Evolutionary conservation across 1,284 basidiomycete species (phyloP).

Genomic region (Ganoderma lucidum): DNA sequence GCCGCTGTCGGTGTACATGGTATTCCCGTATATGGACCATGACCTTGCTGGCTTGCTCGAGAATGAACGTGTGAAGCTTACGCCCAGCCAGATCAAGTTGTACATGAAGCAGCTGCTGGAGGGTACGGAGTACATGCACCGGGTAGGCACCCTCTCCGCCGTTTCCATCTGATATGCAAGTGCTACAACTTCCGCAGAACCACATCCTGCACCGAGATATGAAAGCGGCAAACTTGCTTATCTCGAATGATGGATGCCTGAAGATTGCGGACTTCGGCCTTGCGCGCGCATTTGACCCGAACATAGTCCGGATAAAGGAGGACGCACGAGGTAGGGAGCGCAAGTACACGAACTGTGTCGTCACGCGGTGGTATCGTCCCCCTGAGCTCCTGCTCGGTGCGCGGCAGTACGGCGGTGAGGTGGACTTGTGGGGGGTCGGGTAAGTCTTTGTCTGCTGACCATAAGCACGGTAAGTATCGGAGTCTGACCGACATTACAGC

Average conservation of each 20-base stretch:
- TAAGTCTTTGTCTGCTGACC: constrained; percentile 48
- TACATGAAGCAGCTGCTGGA: constrained; percentile 96
- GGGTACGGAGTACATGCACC: constrained; percentile 95
- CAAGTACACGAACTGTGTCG: constrained; percentile 97
- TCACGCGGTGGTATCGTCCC: constrained; percentile 99
- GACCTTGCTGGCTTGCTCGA: constrained; percentile 95
- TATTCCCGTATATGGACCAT: constrained; percentile 99
- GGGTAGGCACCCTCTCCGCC: constrained; percentile 54
- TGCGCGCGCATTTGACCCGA: constrained; percentile 78
- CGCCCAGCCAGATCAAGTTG: constrained; percentile 90
- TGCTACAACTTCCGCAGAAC: constrained; percentile 63
- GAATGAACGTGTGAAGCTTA: constrained; percentile 85
- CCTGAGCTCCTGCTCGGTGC: constrained; percentile 95
- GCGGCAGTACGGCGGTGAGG: constrained; percentile 89
- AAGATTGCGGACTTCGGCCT: constrained; percentile 98
- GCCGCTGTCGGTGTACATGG: constrained; percentile 94
- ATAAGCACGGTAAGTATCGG: not conserved
- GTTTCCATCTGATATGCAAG: constrained; percentile 16
- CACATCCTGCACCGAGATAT: constrained; percentile 97
- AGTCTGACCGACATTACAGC: constrained; percentile 46
- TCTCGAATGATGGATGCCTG: constrained; percentile 84
- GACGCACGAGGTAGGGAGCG: constrained; percentile 61
- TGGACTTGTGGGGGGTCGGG: constrained; percentile 99
- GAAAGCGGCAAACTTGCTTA: constrained; percentile 98
- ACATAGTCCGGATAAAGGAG: constrained; percentile 49